These are phyloP conservation scores for Backusella westeae DNA, from an alignment of 192 early-diverging fungal species.

Conservation along the genomic window DNA sequence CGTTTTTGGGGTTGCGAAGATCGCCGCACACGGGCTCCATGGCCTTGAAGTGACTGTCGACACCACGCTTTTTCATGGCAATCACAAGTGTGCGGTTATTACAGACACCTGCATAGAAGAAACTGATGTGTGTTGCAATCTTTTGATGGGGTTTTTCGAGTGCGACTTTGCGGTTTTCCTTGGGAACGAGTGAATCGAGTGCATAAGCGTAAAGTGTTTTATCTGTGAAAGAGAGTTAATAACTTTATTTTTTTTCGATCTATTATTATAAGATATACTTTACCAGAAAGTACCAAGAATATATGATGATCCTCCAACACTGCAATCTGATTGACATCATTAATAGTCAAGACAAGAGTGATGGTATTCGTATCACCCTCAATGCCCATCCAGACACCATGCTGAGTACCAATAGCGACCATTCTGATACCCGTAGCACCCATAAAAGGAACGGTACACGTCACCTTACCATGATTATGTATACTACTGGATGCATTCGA, in stretches of 20 bases:
- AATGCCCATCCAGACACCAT: conserved; percentile 79
- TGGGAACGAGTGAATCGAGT: conserved; percentile 76
- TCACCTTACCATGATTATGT: conserved; percentile 48
- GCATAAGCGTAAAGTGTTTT: conserved; percentile 74
- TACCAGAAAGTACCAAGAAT: conserved; percentile 82
- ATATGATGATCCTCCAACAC: conserved; percentile 77
- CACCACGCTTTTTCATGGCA: conserved; percentile 25
- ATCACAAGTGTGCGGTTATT: conserved; percentile 56
- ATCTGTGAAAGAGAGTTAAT: conserved; percentile 53
- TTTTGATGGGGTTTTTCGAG: conserved; percentile 45
- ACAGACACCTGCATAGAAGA: conserved; percentile 71
- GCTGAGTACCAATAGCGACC: conserved; percentile 82
- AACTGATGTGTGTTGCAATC: conserved; percentile 49
- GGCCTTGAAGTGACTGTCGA: conserved; percentile 29
- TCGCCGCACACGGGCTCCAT: conserved; percentile 33
- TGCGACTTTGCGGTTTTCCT: conserved; percentile 43
- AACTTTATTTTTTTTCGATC: not conserved
- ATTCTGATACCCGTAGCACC: conserved; percentile 48
- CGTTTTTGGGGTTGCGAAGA: conserved; percentile 30
- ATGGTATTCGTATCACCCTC: conserved; percentile 47
- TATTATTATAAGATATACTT: conserved; percentile 22
- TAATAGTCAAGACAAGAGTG: conserved; percentile 40
- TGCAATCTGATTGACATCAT: conserved; percentile 74
- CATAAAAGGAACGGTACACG: conserved; percentile 46
- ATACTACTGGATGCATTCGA: conserved; percentile 26